phyloP scores from a whole-genome alignment of 257 asterid species.

The Primulina huaijiensis region DNA sequence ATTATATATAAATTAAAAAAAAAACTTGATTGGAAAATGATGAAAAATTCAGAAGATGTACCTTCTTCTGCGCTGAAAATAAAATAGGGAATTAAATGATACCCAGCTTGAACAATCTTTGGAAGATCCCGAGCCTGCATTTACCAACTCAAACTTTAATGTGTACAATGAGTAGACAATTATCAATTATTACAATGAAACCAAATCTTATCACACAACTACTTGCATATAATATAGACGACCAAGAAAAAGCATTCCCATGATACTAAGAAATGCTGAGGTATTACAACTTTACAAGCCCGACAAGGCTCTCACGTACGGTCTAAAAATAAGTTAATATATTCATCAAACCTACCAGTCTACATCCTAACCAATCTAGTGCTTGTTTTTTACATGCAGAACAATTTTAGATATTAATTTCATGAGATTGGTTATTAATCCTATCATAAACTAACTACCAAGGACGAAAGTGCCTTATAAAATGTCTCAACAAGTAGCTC shows the following conservation, averaged over 20 bases:
- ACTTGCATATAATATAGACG: background rate
- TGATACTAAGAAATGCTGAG: background rate
- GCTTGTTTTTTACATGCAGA: background rate
- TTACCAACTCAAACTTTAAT: conserved; percentile 16
- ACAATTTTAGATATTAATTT: background rate
- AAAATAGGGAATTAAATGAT: conserved; percentile 81
- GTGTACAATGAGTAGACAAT: conserved; percentile 9
- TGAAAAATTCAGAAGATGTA: conserved; percentile 21
- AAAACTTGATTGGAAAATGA: background rate
- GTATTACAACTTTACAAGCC: background rate
- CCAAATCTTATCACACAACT: background rate
- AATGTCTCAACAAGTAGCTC: background rate
- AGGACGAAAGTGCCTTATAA: background rate
- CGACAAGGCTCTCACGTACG: background rate
- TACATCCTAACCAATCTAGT: background rate
- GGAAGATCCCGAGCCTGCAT: conserved; percentile 97
- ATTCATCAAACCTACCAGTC: background rate
- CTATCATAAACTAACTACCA: background rate
- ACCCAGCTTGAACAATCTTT: conserved; percentile 74
- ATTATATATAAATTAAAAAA: too few relatives aligned
- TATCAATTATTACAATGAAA: background rate
- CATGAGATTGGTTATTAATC: background rate
- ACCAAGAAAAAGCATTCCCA: background rate
- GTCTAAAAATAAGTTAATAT: background rate
- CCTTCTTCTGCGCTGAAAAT: conserved; percentile 94